These are phyloP conservation scores for Apiotrichum mycotoxinovorans DNA, from an alignment of 1,284 basidiomycete genomes.

Conservation along the genomic window DNA sequence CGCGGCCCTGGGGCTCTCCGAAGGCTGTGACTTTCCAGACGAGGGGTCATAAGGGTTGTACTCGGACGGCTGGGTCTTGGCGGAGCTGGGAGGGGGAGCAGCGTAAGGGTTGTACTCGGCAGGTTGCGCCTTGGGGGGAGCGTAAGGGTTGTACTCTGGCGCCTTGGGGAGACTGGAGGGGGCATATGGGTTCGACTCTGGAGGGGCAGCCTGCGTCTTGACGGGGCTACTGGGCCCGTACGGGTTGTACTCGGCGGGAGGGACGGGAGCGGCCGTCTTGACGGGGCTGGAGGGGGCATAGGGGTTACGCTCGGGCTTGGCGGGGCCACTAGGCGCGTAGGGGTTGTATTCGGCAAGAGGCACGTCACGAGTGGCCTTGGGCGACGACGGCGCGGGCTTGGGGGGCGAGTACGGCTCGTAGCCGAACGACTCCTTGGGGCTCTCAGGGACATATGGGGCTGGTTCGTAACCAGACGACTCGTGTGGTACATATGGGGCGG, in stretches of 20 bases:
- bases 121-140: not conserved
- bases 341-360: constrained; percentile 3
- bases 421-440: not conserved
- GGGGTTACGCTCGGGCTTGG: no score
- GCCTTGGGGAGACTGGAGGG: constrained; percentile 2
- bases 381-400: not conserved
- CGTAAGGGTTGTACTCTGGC: constrained; percentile 1
- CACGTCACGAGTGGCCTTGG: not conserved
- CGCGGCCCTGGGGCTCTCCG: no score
- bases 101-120: constrained; percentile 11
- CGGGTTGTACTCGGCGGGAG: no score
- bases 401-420: not conserved
- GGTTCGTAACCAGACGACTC: not conserved
- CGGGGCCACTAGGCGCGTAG: constrained; percentile 1
- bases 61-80: not conserved
- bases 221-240: not conserved
- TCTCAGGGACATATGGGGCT: not conserved
- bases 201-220: not conserved
- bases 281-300: no score
- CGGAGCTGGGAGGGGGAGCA: not conserved
- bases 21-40: not conserved
- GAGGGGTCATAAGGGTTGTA: not conserved
- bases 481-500: not conserved
- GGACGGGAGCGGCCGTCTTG: no score
- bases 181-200: constrained; percentile 14